A percentile compares a stretch with the other conserved stretches of the same genome.
Evolutionary conservation across 352 stramenopile species (phyloP).

Genomic region (Aphanomyces invadans): DNA sequence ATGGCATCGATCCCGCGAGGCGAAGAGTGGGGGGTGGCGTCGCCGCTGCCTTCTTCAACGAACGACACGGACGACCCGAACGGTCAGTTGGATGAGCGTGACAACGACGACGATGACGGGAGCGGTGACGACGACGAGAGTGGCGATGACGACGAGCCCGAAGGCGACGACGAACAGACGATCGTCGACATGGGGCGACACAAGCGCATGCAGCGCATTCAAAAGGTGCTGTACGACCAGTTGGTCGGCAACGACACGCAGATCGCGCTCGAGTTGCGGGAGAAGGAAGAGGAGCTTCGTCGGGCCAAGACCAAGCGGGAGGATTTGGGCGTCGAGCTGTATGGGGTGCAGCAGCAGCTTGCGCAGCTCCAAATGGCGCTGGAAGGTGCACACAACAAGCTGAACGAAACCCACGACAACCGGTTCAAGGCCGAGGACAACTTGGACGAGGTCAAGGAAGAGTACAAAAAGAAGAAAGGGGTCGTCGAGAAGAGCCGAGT

Average conservation of each 20-base stretch:
- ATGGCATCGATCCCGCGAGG: too few species aligned
- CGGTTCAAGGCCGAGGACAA: constrained; percentile 63
- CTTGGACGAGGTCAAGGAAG: constrained; percentile 62
- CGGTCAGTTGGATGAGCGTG: background rate
- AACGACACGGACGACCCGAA: too few species aligned
- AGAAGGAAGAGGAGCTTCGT: constrained; percentile 68
- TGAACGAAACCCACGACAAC: constrained; percentile 52
- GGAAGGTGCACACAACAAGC: constrained; percentile 69
- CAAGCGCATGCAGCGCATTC: constrained; percentile 74
- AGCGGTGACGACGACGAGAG: constrained; percentile 28
- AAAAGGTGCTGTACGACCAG: constrained; percentile 77
- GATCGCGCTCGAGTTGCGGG: constrained; percentile 58
- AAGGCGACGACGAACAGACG: constrained; percentile 60
- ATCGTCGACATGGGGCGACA: constrained; percentile 75
- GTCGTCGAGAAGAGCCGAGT: constrained; percentile 50
- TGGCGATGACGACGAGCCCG: constrained; percentile 48
- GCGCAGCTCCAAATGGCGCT: constrained; percentile 87
- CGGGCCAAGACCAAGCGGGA: constrained; percentile 70
- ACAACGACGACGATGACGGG: background rate
- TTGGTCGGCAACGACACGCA: constrained; percentile 67
- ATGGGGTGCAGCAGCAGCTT: constrained; percentile 93
- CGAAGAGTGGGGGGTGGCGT: too few species aligned
- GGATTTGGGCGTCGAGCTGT: constrained; percentile 87
- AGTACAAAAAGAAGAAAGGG: constrained; percentile 51
- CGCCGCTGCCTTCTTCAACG: too few species aligned